phyloP scores from a whole-genome alignment of 257 asterid genomes.

The Gardenia jasminoides region DNA sequence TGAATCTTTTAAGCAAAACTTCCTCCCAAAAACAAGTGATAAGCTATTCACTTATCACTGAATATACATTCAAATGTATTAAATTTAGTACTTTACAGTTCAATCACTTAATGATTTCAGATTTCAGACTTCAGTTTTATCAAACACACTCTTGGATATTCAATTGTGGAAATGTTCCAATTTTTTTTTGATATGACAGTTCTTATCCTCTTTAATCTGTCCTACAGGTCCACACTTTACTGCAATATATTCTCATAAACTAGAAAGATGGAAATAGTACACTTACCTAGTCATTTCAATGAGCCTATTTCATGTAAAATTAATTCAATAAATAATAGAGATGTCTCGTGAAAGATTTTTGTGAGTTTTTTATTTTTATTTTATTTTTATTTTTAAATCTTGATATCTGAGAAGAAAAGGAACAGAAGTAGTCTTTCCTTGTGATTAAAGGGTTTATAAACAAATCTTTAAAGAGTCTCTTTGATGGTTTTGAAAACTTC shows the following conservation, averaged over 20 bases:
- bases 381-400: too few relatives aligned
- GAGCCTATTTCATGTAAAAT: neutral
- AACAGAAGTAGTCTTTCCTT: neutral
- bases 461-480: neutral
- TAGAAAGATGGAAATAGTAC: neutral
- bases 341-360: neutral
- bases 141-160: too few relatives aligned
- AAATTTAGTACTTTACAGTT: too few relatives aligned
- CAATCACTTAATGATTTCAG: too few relatives aligned
- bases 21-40: too few relatives aligned
- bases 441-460: neutral
- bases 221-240: neutral
- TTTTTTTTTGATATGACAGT: neutral
- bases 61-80: too few relatives aligned
- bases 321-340: neutral
- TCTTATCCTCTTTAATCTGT: neutral
- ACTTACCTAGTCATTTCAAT: neutral
- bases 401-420: neutral
- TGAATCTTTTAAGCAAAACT: too few relatives aligned
- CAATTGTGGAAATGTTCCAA: neutral
- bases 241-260: neutral
- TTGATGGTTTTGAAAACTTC: neutral
- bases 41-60: too few relatives aligned
- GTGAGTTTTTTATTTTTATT: too few relatives aligned
- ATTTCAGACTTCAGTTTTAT: too few relatives aligned